Percentiles rank a stretch among this genome's conserved stretches.
Evolutionary conservation across 306 rosid genomes (phyloP).

Genomic region (Chamaecrista fasciculata): DNA sequence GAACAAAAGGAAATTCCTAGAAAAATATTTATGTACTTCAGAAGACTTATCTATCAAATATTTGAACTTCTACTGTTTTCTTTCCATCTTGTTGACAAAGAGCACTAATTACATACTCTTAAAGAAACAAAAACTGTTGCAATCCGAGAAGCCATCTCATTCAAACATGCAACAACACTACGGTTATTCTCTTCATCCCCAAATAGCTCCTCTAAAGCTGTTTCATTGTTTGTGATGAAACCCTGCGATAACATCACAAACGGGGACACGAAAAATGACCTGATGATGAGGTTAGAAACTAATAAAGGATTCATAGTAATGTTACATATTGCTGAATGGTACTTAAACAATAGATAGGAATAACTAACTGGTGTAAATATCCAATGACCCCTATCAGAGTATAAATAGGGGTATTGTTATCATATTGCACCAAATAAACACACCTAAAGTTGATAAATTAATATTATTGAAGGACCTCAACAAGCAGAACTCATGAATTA

Average conservation of each 20-base stretch:
- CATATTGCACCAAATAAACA: not conserved
- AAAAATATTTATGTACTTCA: conserved; percentile 31
- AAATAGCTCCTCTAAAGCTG: conserved; percentile 84
- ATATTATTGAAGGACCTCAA: conserved; percentile 10
- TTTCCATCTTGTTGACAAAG: no score
- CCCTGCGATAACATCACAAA: conserved; percentile 51
- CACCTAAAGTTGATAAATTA: not conserved
- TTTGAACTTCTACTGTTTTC: conserved; percentile 22
- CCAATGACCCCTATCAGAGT: no score
- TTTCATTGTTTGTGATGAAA: conserved; percentile 81
- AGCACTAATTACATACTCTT: conserved; percentile 53
- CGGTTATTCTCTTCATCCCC: conserved; percentile 77
- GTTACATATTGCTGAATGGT: no score
- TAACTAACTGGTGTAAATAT: no score
- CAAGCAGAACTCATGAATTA: conserved; percentile 16
- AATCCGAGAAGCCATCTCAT: conserved; percentile 78
- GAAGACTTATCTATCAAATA: conserved; percentile 17
- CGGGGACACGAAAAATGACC: conserved; percentile 14
- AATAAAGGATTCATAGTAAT: conserved; percentile 8
- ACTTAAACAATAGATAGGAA: no score
- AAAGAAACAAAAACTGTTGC: conserved; percentile 97
- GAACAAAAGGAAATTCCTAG: conserved; percentile 83
- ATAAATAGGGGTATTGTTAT: no score
- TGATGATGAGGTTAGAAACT: conserved; percentile 24
- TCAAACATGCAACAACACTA: conserved; percentile 61